These are phyloP conservation scores for Cucumis sativus DNA, from an alignment of 306 rosid genomes.

Conservation along the genomic window Cucumber_9930_V3 NC_026655.2:31274001-31274500, in stretches of 20 bases:
- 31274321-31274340: constrained; percentile 35
- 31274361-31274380: constrained; percentile 43
- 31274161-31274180: constrained; percentile 45
- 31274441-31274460: constrained; percentile 40
- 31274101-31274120: constrained; percentile 37
- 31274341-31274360: constrained; percentile 33
- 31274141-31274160: constrained; percentile 39
- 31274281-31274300: constrained; percentile 42
- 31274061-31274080: constrained; percentile 44
- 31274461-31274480: constrained; percentile 38
- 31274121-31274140: constrained; percentile 38
- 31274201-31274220: constrained; percentile 48
- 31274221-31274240: constrained; percentile 40
- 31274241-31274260: constrained; percentile 40
- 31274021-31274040: constrained; percentile 40
- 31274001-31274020: constrained; percentile 48
- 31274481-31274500: constrained; percentile 26
- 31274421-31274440: constrained; percentile 45
- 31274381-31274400: constrained; percentile 39
- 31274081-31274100: constrained; percentile 27
- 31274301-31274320: constrained; percentile 51
- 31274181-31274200: constrained; percentile 32
- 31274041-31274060: constrained; percentile 35
- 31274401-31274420: constrained; percentile 33
- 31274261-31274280: constrained; percentile 47